Evolutionary conservation across 2,329 filamentous ascomycete genomes (phyloP).

Genomic region (Tolypocladium ophioglossoides): DNA sequence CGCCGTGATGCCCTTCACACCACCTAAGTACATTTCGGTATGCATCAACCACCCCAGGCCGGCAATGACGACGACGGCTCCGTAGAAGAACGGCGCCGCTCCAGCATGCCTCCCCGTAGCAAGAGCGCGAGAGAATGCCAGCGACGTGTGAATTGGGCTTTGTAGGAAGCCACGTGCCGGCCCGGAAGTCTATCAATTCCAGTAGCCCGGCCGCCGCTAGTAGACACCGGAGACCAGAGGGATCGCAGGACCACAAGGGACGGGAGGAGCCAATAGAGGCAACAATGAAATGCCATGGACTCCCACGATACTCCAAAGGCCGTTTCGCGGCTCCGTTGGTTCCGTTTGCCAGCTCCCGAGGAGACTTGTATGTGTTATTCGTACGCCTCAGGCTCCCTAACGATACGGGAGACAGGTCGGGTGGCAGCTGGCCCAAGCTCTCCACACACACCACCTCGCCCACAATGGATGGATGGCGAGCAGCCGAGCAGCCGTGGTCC

Average conservation of each 20-base stretch:
- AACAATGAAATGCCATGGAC: no score
- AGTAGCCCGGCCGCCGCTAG: neutral
- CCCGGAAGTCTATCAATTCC: no score
- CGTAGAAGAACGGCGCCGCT: neutral
- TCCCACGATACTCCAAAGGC: neutral
- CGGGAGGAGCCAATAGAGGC: neutral
- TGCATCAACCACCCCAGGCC: no score
- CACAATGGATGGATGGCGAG: neutral
- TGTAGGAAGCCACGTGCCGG: no score
- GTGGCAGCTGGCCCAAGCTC: neutral
- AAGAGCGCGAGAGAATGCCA: no score
- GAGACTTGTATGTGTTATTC: neutral
- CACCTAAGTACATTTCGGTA: no score
- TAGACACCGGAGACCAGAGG: no score
- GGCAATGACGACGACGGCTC: no score
- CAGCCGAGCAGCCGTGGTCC: neutral
- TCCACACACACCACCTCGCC: neutral
- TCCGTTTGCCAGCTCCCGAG: neutral
- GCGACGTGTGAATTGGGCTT: no score
- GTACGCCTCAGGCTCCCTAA: no score
- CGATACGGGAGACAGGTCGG: neutral
- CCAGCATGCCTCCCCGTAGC: no score
- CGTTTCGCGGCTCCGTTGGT: neutral
- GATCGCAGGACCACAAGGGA: neutral
- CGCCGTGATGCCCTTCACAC: neutral